phyloP scores from a whole-genome alignment of 2,329 filamentous ascomycete species.

The Xylaria sp. region DNA sequence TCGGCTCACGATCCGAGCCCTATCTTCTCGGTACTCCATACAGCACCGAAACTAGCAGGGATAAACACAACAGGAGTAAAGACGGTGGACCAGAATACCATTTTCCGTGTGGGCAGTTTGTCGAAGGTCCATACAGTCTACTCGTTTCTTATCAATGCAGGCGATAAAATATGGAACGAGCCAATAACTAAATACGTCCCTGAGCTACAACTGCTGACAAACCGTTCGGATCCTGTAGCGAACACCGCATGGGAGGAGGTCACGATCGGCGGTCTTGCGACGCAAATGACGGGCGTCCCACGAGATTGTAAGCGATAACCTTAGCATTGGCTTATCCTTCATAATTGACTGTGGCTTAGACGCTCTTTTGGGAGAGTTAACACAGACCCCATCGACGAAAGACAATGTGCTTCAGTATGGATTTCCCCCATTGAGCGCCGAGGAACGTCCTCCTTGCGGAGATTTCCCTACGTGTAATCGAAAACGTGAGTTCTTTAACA shows the following conservation, averaged over 20 bases:
- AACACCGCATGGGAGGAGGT: slow-evolving; percentile 48
- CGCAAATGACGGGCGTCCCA: slow-evolving; percentile 45
- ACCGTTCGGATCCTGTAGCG: slow-evolving; percentile 41
- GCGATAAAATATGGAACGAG: slow-evolving; percentile 47
- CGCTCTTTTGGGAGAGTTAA: slow-evolving; percentile 46
- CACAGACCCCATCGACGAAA: slow-evolving; percentile 41
- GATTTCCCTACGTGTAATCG: slow-evolving; percentile 44
- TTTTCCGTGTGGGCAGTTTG: slow-evolving; percentile 56
- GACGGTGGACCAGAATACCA: slow-evolving; percentile 53
- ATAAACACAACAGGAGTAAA: slow-evolving; percentile 48
- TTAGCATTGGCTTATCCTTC: not conserved
- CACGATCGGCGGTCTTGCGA: slow-evolving; percentile 47
- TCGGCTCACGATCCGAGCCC: slow-evolving; percentile 48
- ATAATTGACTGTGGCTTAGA: slow-evolving; percentile 35
- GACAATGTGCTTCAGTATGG: slow-evolving; percentile 44
- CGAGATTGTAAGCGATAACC: slow-evolving; percentile 41
- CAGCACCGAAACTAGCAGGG: slow-evolving; percentile 46
- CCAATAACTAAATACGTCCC: slow-evolving; percentile 48
- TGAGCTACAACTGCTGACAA: slow-evolving; percentile 43
- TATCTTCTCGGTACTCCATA: slow-evolving; percentile 51
- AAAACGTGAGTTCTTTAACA: slow-evolving; percentile 39
- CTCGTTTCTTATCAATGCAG: slow-evolving; percentile 48
- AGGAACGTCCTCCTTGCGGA: slow-evolving; percentile 45
- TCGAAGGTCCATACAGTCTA: slow-evolving; percentile 56
- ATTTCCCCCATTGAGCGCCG: slow-evolving; percentile 45